These are phyloP conservation scores for Physcomitrellopsis africana DNA, from an alignment of 225 moss, liverwort and hornwort genomes.

Conservation along the genomic window DNA sequence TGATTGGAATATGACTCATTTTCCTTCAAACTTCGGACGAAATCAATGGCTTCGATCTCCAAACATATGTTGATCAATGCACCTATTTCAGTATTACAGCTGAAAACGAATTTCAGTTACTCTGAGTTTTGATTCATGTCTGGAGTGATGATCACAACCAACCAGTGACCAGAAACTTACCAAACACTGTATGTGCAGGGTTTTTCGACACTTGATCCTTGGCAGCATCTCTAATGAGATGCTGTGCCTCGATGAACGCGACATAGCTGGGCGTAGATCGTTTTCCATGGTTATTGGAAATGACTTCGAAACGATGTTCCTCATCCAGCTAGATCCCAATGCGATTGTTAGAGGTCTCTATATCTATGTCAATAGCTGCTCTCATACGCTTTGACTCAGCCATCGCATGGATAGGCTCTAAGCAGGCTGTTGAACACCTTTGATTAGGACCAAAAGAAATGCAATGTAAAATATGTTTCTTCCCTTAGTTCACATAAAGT, in stretches of 20 bases:
- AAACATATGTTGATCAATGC: not conserved
- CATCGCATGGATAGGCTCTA: constrained; percentile 32
- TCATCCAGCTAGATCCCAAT: constrained; percentile 46
- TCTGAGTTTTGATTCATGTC: no score
- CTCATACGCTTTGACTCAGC: constrained; percentile 29
- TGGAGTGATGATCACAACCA: no score
- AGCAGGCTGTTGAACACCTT: not conserved
- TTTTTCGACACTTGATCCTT: constrained; percentile 42
- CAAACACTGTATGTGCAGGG: constrained; percentile 46
- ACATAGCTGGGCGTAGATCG: constrained; percentile 44
- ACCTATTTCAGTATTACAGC: not conserved
- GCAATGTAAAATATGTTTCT: not conserved
- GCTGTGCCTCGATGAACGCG: constrained; percentile 52
- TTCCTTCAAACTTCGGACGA: not conserved
- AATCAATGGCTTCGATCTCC: not conserved
- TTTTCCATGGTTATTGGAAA: constrained; percentile 26
- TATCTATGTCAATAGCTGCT: constrained; percentile 51
- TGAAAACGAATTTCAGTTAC: no score
- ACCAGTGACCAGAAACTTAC: constrained; percentile 27
- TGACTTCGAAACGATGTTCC: constrained; percentile 42
- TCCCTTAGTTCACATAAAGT: not conserved
- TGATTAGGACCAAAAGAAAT: not conserved
- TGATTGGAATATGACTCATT: not conserved
- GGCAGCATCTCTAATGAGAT: constrained; percentile 48
- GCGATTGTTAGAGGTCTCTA: constrained; percentile 46